Percentiles rank a stretch among this genome's conserved stretches.
Evolutionary conservation across 2,329 filamentous ascomycete genomes (phyloP).

Genomic region (Huntiella abstrusa): DNA sequence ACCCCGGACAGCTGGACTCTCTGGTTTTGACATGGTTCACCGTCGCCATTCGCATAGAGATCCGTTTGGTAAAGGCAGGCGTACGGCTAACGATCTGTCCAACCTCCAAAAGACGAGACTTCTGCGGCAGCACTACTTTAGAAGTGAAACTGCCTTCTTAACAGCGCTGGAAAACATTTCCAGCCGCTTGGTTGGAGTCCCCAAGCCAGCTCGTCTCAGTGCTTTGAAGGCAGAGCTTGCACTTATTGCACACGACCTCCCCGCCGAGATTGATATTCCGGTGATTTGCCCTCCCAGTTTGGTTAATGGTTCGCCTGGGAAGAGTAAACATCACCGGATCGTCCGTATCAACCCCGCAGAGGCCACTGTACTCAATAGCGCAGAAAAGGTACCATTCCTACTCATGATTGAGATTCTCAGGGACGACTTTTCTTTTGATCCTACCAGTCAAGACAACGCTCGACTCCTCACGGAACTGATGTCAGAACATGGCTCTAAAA

Average conservation of each 20-base stretch:
- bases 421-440: slow-evolving; percentile 70
- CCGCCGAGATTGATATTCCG: slow-evolving; percentile 68
- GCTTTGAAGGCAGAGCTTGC: slow-evolving; percentile 65
- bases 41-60: slow-evolving; percentile 43
- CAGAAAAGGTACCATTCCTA: slow-evolving; percentile 68
- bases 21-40: slow-evolving; percentile 25
- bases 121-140: slow-evolving; percentile 64
- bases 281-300: slow-evolving; percentile 61
- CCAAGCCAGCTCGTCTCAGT: slow-evolving; percentile 63
- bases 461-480: slow-evolving; percentile 40
- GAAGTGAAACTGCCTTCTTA: slow-evolving; percentile 62
- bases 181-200: slow-evolving; percentile 64
- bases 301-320: slow-evolving; percentile 52
- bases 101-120: slow-evolving; percentile 49
- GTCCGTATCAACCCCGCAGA: slow-evolving; percentile 70
- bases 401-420: slow-evolving; percentile 69
- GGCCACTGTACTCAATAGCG: slow-evolving; percentile 69
- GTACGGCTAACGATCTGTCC: slow-evolving; percentile 43
- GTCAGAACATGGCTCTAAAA: slow-evolving; percentile 35
- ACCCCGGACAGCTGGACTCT: slow-evolving; percentile 35
- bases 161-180: slow-evolving; percentile 69
- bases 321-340: slow-evolving; percentile 64
- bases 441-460: slow-evolving; percentile 53
- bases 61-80: slow-evolving; percentile 25
- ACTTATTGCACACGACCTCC: slow-evolving; percentile 61